phyloP scores from a whole-genome alignment of 352 stramenopile species.

The Discostella stelligera region DNA sequence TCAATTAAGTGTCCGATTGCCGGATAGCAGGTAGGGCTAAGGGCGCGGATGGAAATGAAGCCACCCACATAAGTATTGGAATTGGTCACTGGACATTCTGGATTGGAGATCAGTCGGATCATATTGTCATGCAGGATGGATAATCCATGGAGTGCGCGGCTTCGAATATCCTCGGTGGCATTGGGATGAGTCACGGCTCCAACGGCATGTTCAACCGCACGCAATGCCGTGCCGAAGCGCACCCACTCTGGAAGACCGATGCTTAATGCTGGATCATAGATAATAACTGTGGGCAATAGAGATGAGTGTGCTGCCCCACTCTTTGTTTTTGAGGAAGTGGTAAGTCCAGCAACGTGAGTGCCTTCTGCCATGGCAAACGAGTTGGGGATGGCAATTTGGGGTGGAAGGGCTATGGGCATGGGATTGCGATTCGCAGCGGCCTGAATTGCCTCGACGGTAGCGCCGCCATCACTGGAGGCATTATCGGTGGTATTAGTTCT shows the following conservation, averaged over 20 bases:
- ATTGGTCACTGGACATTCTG: slow-evolving; percentile 7
- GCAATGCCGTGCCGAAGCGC: slow-evolving; percentile 20
- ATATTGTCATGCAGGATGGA: slow-evolving; percentile 14
- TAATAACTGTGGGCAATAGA: slow-evolving; percentile 26
- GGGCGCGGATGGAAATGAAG: slow-evolving; percentile 22
- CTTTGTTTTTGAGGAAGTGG: slow-evolving; percentile 24
- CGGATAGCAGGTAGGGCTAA: slow-evolving; percentile 30
- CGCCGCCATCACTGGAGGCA: neutral
- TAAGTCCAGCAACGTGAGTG: slow-evolving; percentile 30
- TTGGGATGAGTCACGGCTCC: slow-evolving; percentile 34
- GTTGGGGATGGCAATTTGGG: slow-evolving; percentile 40
- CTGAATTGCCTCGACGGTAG: slow-evolving; percentile 20
- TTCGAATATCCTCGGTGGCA: slow-evolving; percentile 20
- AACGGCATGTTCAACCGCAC: slow-evolving; percentile 29
- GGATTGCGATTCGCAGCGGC: slow-evolving; percentile 8
- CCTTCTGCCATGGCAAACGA: slow-evolving; percentile 40
- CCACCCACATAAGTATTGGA: slow-evolving; percentile 26
- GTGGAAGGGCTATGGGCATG: slow-evolving; percentile 20
- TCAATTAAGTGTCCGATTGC: slow-evolving; percentile 36
- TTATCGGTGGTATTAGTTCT: neutral
- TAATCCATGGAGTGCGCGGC: slow-evolving; percentile 12
- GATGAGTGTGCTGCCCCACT: slow-evolving; percentile 17
- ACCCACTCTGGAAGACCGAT: slow-evolving; percentile 37
- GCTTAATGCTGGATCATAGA: slow-evolving; percentile 24
- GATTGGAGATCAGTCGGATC: slow-evolving; percentile 2